phyloP scores from a whole-genome alignment of 805 yeast species.

The Isabelozyma rhagii region DNA sequence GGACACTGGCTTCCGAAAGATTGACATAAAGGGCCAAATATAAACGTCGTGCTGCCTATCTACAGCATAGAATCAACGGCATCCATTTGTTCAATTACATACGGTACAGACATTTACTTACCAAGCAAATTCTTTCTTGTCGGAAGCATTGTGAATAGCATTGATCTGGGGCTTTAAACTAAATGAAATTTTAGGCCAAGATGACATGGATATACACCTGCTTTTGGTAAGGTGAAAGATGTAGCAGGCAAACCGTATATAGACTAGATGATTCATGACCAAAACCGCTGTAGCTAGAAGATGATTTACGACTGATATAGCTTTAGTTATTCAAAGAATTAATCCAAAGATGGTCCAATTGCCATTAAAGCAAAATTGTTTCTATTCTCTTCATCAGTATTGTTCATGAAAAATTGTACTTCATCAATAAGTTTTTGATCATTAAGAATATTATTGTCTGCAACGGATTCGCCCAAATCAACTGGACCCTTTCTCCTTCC shows the following conservation, averaged over 20 bases:
- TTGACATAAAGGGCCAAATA: conserved; percentile 90
- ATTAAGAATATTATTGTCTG: conserved; percentile 47
- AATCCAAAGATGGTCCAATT: conserved; percentile 56
- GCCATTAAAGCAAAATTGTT: conserved; percentile 77
- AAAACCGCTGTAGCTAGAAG: not conserved
- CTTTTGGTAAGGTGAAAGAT: no score
- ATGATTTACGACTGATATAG: not conserved
- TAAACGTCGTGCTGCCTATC: conserved; percentile 10
- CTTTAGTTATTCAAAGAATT: conserved; percentile 1
- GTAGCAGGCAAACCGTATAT: no score
- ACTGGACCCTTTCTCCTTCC: conserved; percentile 82
- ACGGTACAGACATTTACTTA: no score
- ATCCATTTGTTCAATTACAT: not conserved
- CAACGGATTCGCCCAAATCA: conserved; percentile 48
- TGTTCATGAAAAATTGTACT: conserved; percentile 64
- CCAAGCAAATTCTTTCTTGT: no score
- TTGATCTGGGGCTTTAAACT: no score
- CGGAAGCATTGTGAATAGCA: no score
- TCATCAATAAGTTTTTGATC: conserved; percentile 49
- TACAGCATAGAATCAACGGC: not conserved
- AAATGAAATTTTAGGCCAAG: no score
- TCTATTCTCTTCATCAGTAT: conserved; percentile 56
- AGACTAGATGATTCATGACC: no score
- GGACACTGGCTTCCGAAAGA: conserved; percentile 45
- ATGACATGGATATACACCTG: no score